phyloP scores from a whole-genome alignment of 192 early-diverging fungal genomes.

The Coemansia sp. region DNA sequence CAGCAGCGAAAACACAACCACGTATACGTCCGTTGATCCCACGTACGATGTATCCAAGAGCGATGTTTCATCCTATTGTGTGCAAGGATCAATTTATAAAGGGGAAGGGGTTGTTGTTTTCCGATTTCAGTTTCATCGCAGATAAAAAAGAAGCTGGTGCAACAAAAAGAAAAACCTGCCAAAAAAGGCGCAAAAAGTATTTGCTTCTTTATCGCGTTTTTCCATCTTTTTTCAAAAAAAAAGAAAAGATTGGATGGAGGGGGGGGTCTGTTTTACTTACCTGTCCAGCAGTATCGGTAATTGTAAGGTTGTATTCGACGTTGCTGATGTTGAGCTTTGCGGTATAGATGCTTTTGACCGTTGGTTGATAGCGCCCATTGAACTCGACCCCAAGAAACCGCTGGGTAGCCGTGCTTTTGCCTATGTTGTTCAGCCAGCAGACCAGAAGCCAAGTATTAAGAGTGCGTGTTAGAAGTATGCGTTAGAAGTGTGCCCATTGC shows the following conservation, averaged over 20 bases:
- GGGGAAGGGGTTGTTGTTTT: too few species aligned
- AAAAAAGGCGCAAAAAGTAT: conserved; percentile 1
- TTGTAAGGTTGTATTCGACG: conserved; percentile 85
- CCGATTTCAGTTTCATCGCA: too few species aligned
- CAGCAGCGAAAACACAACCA: conserved; percentile 91
- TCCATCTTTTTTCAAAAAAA: not conserved
- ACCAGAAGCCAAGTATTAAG: too few species aligned
- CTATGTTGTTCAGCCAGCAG: too few species aligned
- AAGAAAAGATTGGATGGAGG: too few species aligned
- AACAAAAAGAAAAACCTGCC: not conserved
- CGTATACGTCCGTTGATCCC: conserved; percentile 90
- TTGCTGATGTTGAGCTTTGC: conserved; percentile 82
- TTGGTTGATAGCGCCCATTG: conserved; percentile 92
- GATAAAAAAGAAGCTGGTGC: too few species aligned
- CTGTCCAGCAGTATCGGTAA: conserved; percentile 97
- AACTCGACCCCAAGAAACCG: conserved; percentile 94
- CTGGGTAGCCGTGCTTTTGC: conserved; percentile 88
- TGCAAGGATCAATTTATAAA: too few species aligned
- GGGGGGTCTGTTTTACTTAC: conserved; percentile 46
- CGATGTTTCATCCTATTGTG: conserved; percentile 95
- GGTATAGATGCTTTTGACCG: conserved; percentile 90
- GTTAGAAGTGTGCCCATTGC: too few species aligned
- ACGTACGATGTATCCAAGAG: conserved; percentile 90
- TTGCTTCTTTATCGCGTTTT: too few species aligned
- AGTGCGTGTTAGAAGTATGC: too few species aligned